Evolutionary conservation across 2,329 filamentous ascomycete species (phyloP), one percentile per base, ranked within the genome.

Genomic region (Phyllosticta citribraziliensis): DNA sequence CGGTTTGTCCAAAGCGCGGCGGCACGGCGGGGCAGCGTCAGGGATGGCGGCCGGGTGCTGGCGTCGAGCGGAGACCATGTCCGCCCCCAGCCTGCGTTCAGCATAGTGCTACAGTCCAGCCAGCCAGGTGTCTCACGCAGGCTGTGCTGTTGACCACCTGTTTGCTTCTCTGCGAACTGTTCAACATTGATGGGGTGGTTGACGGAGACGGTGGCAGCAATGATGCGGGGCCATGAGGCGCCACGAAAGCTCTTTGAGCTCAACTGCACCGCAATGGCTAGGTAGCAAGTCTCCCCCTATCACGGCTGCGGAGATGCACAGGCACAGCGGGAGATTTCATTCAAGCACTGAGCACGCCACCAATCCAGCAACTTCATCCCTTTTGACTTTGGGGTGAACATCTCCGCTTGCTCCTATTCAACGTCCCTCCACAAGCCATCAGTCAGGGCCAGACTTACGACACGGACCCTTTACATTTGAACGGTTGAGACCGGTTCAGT

Each of bases 1-100:
- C 40, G 40, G 40, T 47, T 47, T 33, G 58, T 60, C 58, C 25
- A 60, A 47, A 52, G 50, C 52, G 58, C 55, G 58, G 58, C 35
- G 40, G 40, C 40, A 47, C 2, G 40, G 50, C 30, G 30, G 53
- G 58, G 58, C 25, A 35, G 51, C 30, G 53, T 52, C 58, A 60
- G 58, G 58, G 58, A 60, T 60, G 58, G 55, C 58, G 52, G 47
- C 57, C 17, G 27, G 27, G 27, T 30, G 9, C 27, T 30, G 27
- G 40, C 40, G 40, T 47, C 40, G 40, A n/a, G 40, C 40, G 40
- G 40, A 47, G 40, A 47, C 17, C 12, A 47, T 1, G n/a, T 47
- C 40, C 17, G 40, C 40, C 40, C 40, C 14, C 17, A 47, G 40
- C 40, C 40, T 47, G 40, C 40, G 40, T 47, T n/a, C 40, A 47